phyloP scores from a whole-genome alignment of 306 rosid species.

The Sicyos baderoa region DNA sequence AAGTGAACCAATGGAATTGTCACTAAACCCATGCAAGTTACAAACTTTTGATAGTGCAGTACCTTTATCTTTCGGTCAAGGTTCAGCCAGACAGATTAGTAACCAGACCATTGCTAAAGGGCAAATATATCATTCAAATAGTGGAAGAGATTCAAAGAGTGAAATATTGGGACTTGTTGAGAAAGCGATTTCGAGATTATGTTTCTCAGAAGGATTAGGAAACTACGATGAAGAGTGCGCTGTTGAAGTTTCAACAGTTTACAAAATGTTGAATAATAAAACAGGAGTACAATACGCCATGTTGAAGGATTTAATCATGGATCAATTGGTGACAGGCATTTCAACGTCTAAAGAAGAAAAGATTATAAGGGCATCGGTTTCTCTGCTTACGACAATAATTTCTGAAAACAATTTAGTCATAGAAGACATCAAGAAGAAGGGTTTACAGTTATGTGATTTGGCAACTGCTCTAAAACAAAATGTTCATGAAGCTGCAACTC shows the following conservation, averaged over 20 bases:
- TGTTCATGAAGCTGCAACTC: conserved; percentile 68
- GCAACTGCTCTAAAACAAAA: conserved; percentile 71
- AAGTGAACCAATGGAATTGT: conserved; percentile 33
- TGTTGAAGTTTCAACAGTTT: conserved; percentile 48
- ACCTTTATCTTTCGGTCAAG: conserved; percentile 28
- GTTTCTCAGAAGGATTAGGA: conserved; percentile 42
- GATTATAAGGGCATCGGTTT: conserved; percentile 56
- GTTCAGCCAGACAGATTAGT: conserved; percentile 25
- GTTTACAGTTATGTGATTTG: conserved; percentile 53
- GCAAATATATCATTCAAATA: conserved; percentile 24
- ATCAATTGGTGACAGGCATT: conserved; percentile 50
- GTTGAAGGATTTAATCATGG: conserved; percentile 65
- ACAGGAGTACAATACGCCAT: conserved; percentile 36
- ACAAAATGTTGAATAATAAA: conserved; percentile 42
- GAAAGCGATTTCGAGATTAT: conserved; percentile 33
- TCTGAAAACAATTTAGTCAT: conserved; percentile 54
- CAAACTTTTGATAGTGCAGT: conserved; percentile 32
- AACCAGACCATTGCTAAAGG: conserved; percentile 28
- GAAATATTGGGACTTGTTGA: conserved; percentile 31
- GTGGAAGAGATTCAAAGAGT: conserved; percentile 32
- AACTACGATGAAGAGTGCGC: conserved; percentile 45
- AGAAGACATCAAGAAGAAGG: conserved; percentile 67
- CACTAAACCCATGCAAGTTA: conserved; percentile 27
- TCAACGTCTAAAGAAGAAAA: conserved; percentile 64
- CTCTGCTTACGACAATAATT: conserved; percentile 49